Evolutionary conservation across 768 basidiomycete species (phyloP), one percentile per base, ranked within the genome.

Genomic region (Mycena belliarum): DNA sequence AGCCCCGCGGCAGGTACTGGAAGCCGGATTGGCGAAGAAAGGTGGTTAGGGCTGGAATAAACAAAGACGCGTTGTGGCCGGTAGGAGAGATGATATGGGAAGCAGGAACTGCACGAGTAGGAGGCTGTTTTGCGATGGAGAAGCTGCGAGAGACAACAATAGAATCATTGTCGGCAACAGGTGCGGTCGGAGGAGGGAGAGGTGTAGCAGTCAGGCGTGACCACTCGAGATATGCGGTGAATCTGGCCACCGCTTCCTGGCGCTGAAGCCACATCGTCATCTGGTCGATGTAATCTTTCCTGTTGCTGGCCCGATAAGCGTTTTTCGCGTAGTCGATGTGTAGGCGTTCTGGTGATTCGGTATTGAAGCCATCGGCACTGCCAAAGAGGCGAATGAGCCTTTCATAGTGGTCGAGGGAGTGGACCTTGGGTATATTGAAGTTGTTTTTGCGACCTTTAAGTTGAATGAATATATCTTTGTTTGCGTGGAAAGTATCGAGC

Each of bases 351-450:
- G 67, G 66, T 0, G 56, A 48, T 52, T 76, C 74, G 0, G 68
- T 71, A 47, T 70, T 69, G 59, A 65, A 70, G 15, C 66, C 66
- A 45, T 73, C 67, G 1, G 65, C 50, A 20, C 59, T 61, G 9
- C 70, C 71, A 50, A 63, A 55, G 15, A 41, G 47, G 14, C 53
- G 51, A 35, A 76, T 75, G 0, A 51, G 18, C 0, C 59, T 41
- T 9, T 67, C 46, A 50, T 73, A 72, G 46, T 73, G 72, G 8
- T 50, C 14, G 24, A 74, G 48, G 4, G 59, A 56, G 56, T 74
- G 72, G 11, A 73, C 37, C 58, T 77, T 77, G 4, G 72, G 70
- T 24, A 77, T 70, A 50, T 75, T 70, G 58, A 75, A 75, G 51
- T 75, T 55, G 8, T 67, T 41, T 23, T 49, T 49, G 15, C 63